Base-by-base conservation (phyloP, 2,329 filamentous ascomycete genomes). In the Fusarium chaquense region DNA sequence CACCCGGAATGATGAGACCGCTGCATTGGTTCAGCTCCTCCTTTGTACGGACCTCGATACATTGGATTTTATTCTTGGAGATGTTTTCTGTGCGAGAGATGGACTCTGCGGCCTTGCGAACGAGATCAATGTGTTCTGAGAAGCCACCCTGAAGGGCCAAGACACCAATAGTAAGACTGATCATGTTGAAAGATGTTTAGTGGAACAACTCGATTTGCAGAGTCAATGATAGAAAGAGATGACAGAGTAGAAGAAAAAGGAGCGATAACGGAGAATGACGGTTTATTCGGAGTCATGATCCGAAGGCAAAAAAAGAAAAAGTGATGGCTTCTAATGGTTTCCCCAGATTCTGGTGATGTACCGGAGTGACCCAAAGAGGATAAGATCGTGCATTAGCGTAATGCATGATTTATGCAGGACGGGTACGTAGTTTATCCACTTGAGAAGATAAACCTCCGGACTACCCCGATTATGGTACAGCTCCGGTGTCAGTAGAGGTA, bases 61-160 rank as follows among this genome's bases (percentile, higher is more conserved):
- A 93, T 28, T 79, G 76, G 82, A 93, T 90, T 46, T 69, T 78
- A 51, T 62, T 58, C 20, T 68, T 71, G 22, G 69, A 71, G n/a
- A 54, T 44, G 18, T 73, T 64, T 20, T 70, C 58, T 9, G 73
- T 56, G 7, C 73, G 65, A 18, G 77, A 74, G 44, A 91, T 77
- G 24, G 81, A 79, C n/a, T 81, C 77, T 4, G 89, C 87, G 8
- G 94, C 94, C 67, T 87, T 85, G 70, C 87, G 86, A 38, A 98
- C 85, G 38, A 97, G 87, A 70, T 89, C 85, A 60, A 97, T 79
- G 82, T 99, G 95, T 79, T 99, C 95, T 75, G 89, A 86, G 80
- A 98, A 98, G 61, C 94, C 95, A 74, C 96, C 96, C 81, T 99
- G 96, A 20, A 99, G 87, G 71, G 96, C 88, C 54, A 91, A 81